Evolutionary conservation across 805 yeast genomes (phyloP), one percentile per base, ranked within the genome.

Genomic region (Saccharomycopsis sp.): DNA sequence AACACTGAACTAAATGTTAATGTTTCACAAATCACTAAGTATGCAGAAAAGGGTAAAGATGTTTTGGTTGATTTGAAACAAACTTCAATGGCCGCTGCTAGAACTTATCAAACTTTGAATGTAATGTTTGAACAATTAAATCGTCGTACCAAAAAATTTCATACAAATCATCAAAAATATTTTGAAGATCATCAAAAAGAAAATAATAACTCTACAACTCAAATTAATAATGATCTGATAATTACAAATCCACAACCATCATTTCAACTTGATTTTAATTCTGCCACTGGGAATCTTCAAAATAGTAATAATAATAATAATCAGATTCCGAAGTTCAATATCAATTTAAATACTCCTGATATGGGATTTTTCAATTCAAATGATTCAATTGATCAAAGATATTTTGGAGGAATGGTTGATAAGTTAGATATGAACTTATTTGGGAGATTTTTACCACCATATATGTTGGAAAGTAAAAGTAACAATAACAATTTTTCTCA

Each of bases 401-500:
- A 46, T 34, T 34, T 35, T 35, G 41, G 92, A 1, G 92, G 94
- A 3, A 79, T 83, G 32, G 80, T 86, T 67, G 95, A 86, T 56
- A 82, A 79, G 49, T 59, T 86, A 35, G 96, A 86, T 55, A 74
- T 84, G 53, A 88, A 84, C 53, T 69, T 86, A 15, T 86, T 86
- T 63, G 96, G 95, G 1, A 63, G 83, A 30, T 78, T 81, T 48
- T 55, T 84, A 36, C 95, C 95, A 2, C 92, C 94, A 3, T 84
- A 82, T 54, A 84, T 84, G 94, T 64, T 77, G 32, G 59, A 60
- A 23, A 41, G 39, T 34, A 37, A 44, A 10, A 37, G 40, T 34
- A 43, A 39, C n/a, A 39, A 37, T 17, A 33, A 9, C 8, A 37
- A 39, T 25, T 42, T 42, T 29, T 21, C 38, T n/a, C 38, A 34